Conservation (phyloP, 768 basidiomycete genomes). For the Tulasnella calospora region DNA sequence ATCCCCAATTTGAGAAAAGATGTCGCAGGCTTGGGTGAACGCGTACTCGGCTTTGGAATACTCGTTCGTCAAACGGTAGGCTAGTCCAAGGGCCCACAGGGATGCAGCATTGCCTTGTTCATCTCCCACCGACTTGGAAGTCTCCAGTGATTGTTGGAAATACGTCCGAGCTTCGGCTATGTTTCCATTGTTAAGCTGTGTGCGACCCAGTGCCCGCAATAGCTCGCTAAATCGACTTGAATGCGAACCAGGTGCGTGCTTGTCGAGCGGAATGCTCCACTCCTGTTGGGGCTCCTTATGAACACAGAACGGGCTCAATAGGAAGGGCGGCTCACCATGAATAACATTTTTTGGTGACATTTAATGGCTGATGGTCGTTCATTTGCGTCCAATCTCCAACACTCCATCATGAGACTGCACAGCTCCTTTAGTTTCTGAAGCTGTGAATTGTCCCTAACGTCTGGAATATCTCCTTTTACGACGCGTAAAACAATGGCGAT, state of each 20-base stretch:
- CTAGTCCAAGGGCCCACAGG: no score
- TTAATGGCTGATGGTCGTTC: no score
- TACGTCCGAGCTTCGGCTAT: background rate
- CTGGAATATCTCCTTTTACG: no score
- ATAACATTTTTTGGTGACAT: no score
- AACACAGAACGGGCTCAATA: no score
- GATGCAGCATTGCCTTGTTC: background rate
- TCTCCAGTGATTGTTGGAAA: background rate
- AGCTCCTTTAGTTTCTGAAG: no score
- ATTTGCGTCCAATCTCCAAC: background rate
- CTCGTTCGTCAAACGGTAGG: background rate
- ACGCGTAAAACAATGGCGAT: no score
- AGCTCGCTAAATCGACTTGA: background rate
- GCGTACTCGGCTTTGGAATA: background rate
- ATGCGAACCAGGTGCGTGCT: background rate
- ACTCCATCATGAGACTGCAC: background rate
- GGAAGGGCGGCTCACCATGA: background rate
- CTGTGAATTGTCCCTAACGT: no score
- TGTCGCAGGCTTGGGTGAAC: background rate
- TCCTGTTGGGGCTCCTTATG: background rate
- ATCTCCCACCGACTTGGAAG: background rate
- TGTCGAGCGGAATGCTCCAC: background rate
- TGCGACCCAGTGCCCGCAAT: background rate
- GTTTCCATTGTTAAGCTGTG: background rate
- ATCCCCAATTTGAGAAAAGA: background rate